Evolutionary conservation across 2,329 filamentous ascomycete species (phyloP), one percentile per base, ranked within the genome.

Genomic region (Trichoderma aggressivum): DNA sequence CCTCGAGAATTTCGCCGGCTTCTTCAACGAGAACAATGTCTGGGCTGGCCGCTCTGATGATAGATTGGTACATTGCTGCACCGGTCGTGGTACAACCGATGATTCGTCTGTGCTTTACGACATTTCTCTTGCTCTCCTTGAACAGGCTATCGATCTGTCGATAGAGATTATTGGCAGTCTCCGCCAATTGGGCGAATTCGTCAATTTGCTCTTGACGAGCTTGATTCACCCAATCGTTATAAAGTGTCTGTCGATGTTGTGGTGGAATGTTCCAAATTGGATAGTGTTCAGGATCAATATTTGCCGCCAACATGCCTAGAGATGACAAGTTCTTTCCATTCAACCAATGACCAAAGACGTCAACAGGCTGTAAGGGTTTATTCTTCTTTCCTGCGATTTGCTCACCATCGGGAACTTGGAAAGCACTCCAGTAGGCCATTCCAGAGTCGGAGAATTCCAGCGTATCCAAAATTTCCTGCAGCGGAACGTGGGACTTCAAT

Each of bases 1-100:
- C 84, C 77, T 94, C 91, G 0, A 93, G 81, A 4, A 94, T 91
- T 73, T 94, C 91, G 1, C 90, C 91, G 0, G 91, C 91, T 78
- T 94, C 91, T 77, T 94, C 91, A 0, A 92, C 87, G 0, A 94
- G 76, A 1, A 93, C 79, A 3, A 92, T 82, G 1, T 89, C 88
- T 0, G 90, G 89, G 0, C 80, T 78, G 0, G 86, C 86, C 0
- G 84, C 81, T 5, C 84, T 84, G 10, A 94, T 84, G 1, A 87
- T 81, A 0, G 84, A 79, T 0, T 83, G 80, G 64, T 91, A 86
- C 79, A 85, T 93, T 0, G 92, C 90, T 0, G 91, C 91, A 0
- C 83, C 90, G 0, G 89, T 94, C 0, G 91, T 94, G 0, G 92
- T 94, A 73, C 90, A 92, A 0, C 85, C 90, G 56, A 94, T 89